These are phyloP conservation scores for Hylodesmum podocarpum DNA, from an alignment of 306 rosid genomes.

Conservation along the genomic window DNA sequence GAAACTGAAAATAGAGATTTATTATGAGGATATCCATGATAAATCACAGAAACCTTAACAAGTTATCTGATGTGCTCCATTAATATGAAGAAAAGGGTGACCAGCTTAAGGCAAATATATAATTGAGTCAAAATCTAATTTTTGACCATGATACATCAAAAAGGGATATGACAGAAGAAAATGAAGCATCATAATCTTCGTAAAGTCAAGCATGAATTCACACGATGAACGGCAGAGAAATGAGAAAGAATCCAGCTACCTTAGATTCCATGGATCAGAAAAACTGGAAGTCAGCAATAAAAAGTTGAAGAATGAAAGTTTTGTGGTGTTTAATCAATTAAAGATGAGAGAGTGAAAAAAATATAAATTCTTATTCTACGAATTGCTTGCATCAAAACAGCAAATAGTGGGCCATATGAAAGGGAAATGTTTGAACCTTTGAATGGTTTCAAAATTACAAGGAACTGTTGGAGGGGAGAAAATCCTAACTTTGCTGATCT, in stretches of 20 bases:
- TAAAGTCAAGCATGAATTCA: constrained; percentile 3
- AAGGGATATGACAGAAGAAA: background rate
- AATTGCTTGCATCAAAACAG: no score
- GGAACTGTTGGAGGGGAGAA: background rate
- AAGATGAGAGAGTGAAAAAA: background rate
- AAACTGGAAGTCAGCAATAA: background rate
- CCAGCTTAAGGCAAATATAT: background rate
- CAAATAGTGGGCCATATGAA: constrained; percentile 21
- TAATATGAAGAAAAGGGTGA: constrained; percentile 7
- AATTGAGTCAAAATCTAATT: background rate
- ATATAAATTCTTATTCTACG: no score
- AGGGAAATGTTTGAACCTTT: background rate
- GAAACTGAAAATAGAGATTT: background rate
- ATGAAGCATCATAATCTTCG: constrained; percentile 4
- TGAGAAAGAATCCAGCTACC: constrained; percentile 8
- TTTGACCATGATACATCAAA: background rate
- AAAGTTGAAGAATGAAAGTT: background rate
- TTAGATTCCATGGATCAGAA: constrained; percentile 27
- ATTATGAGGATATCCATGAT: background rate
- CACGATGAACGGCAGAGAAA: background rate
- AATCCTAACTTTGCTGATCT: background rate
- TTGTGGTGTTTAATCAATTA: background rate
- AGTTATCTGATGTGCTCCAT: background rate
- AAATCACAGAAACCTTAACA: background rate
- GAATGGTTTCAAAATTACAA: constrained; percentile 13